Evolutionary conservation across 441 rosid genomes (phyloP), one percentile per base, ranked within the genome.

Genomic region (Euphorbia schlechtendalii): DNA sequence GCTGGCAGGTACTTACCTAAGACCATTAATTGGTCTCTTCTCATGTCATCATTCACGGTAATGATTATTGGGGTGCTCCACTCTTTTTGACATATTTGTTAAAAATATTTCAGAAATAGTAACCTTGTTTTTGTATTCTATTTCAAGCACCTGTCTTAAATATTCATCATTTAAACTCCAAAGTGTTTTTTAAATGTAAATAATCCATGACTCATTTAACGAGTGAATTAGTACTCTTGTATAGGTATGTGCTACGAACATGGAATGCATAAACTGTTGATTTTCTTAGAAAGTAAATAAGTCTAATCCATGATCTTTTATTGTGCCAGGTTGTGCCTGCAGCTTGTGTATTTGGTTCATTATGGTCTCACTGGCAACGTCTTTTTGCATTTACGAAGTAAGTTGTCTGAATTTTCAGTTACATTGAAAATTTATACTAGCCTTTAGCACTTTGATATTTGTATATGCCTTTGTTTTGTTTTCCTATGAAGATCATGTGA

Each of bases 41-140:
- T 86, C 66, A 87, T 87, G 93, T 92, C 98, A 46, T 74, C 80
- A 58, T 81, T 84, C 77, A 92, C 86, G 17, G 98, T 87, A 76
- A 83, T 82, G 67, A 49, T 61, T 54, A 17, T 51, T 12, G 12
- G 12, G 27, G 25, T n/a, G 28, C 36, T 22, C 11, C 61, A 40
- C 13, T 57, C 13, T 10, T 48, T 40, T 59, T 20, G 15, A 46
- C n/a, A 28, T 64, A 17, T 3, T 32, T 12, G 15, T n/a, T n/a
- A n/a, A 17, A 15, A 34, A 56, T 10, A 21, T 61, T 54, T 53
- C 13, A 32, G 24, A 17, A 15, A 46, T 58, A 28, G 7, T n/a
- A n/a, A 9, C 4, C 27, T 32, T 3, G 24, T 25, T 48, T 28
- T 56, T 54, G 21, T 27, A 28, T 20, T 52, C 22, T 40, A 52